Evolutionary conservation across 345 rosid genomes (phyloP).

Genomic region (Eucalyptus lansdowneana): DNA sequence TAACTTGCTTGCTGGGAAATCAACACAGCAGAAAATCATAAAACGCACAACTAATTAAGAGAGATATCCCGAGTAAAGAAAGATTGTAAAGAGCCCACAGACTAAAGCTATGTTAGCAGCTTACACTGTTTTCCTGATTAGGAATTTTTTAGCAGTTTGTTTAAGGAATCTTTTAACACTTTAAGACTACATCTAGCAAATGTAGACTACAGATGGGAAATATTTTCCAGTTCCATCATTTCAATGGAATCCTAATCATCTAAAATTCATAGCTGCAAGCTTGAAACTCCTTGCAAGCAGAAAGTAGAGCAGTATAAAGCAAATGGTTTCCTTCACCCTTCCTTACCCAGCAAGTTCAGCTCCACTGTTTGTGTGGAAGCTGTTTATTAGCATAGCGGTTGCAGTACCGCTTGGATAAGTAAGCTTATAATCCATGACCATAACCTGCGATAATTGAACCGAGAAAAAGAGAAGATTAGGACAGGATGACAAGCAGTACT

Average conservation of each 20-base stretch:
- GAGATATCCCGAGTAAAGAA: background rate
- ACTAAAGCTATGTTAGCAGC: background rate
- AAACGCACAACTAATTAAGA: background rate
- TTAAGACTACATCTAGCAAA: background rate
- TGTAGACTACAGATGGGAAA: background rate
- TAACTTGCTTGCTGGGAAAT: conserved; percentile 69
- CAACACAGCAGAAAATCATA: background rate
- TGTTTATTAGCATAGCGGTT: conserved; percentile 89
- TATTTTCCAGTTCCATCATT: background rate
- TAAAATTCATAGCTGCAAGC: background rate
- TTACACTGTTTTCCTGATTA: background rate
- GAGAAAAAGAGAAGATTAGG: background rate
- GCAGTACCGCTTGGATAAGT: conserved; percentile 98
- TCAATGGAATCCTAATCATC: background rate
- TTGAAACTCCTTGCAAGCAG: background rate
- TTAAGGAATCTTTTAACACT: background rate
- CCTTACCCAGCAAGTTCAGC: conserved; percentile 89
- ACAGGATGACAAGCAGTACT: background rate
- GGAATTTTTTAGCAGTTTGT: background rate
- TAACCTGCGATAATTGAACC: conserved; percentile 29
- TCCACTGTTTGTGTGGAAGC: conserved; percentile 79
- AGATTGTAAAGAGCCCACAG: background rate
- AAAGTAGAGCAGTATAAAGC: background rate
- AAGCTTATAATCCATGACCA: conserved; percentile 86
- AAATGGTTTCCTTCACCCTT: background rate